These are phyloP conservation scores for Auricularia heimuer DNA, from an alignment of 768 basidiomycete genomes.

Conservation along the genomic window DNA sequence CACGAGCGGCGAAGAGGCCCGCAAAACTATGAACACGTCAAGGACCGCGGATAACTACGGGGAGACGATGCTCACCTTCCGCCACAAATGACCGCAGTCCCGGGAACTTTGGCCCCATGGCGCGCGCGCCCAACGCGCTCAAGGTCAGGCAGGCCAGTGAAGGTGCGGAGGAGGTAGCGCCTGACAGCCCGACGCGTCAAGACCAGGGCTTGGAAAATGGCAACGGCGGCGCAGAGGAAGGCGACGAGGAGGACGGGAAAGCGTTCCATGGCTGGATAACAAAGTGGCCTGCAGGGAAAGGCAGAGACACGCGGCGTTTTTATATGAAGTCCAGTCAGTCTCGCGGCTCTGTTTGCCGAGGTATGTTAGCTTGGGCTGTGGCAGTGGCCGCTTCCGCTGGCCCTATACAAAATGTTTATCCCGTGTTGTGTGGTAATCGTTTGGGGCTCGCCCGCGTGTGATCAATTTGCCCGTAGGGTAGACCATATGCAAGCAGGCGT, in stretches of 20 bases:
- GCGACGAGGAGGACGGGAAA: neutral
- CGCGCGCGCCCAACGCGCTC: neutral
- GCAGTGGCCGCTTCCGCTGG: neutral
- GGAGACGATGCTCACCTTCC: neutral
- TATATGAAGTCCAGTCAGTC: neutral
- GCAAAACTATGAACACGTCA: constrained; percentile 16
- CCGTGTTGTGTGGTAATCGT: neutral
- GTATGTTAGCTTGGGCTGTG: neutral
- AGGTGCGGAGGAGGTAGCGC: neutral
- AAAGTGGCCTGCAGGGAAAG: neutral
- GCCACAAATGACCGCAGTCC: neutral
- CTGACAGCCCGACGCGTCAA: neutral
- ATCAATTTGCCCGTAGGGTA: no score
- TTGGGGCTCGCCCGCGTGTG: no score
- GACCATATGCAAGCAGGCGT: no score
- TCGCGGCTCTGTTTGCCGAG: neutral
- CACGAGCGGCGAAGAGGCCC: constrained; percentile 22
- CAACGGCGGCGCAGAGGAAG: neutral
- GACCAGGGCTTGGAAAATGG: neutral
- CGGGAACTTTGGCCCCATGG: neutral
- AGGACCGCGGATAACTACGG: neutral
- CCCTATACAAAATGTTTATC: neutral
- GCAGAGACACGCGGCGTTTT: neutral
- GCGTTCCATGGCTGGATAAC: neutral
- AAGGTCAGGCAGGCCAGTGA: neutral